These are phyloP conservation scores for Cercis canadensis DNA, from an alignment of 306 rosid species.

Conservation along the genomic window DNA sequence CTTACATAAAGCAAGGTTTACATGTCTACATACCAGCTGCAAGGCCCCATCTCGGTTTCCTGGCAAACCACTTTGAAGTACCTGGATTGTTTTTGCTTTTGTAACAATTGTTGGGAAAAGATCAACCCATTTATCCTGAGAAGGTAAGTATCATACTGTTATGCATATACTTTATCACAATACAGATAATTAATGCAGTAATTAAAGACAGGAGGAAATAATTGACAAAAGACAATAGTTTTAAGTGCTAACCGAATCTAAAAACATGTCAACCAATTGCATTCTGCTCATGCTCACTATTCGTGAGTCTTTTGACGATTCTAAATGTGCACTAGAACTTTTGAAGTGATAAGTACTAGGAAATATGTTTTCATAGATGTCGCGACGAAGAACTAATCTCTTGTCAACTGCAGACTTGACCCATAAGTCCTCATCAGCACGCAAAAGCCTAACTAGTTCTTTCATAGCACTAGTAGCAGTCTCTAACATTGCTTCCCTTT, in stretches of 20 bases:
- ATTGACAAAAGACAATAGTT: too few species aligned
- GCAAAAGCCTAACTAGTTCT: conserved; percentile 54
- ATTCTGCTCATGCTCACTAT: conserved; percentile 44
- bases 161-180: neutral
- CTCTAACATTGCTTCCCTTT: conserved; percentile 47
- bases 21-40: conserved; percentile 52
- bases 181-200: too few species aligned
- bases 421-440: conserved; percentile 66
- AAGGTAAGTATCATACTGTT: neutral
- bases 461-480: conserved; percentile 48
- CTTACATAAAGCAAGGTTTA: neutral
- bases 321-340: conserved; percentile 40
- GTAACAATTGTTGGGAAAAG: conserved; percentile 67
- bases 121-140: conserved; percentile 64
- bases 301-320: conserved; percentile 70
- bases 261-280: conserved; percentile 56
- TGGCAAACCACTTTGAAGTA: conserved; percentile 52
- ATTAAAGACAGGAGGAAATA: too few species aligned
- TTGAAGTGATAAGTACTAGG: conserved; percentile 44
- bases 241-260: conserved; percentile 51
- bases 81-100: conserved; percentile 56
- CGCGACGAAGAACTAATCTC: conserved; percentile 42
- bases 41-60: conserved; percentile 54
- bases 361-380: conserved; percentile 52
- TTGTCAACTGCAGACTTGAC: conserved; percentile 33